phyloP scores from a whole-genome alignment of 1,284 basidiomycete genomes.

The Rhodotorula sp. region DNA sequence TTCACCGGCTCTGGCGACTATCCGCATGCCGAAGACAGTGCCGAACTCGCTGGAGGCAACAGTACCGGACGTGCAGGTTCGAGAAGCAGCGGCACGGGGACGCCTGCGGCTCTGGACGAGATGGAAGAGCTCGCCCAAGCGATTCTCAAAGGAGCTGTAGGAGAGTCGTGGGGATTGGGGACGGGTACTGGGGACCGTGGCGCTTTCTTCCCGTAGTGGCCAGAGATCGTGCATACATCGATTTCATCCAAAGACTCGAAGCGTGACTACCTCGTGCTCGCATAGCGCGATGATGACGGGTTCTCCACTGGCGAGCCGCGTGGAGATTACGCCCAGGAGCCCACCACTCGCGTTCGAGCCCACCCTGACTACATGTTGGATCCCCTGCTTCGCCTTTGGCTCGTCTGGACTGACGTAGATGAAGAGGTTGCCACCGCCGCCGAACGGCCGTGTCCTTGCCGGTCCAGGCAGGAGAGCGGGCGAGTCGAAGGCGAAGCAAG shows the following conservation, averaged over 20 bases:
- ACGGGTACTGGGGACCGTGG: background rate
- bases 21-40: background rate
- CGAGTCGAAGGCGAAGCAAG: conserved; percentile 71
- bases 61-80: background rate
- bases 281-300: conserved; percentile 67
- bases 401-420: conserved; percentile 65
- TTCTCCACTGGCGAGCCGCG: conserved; percentile 50
- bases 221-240: background rate
- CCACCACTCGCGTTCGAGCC: conserved; percentile 66
- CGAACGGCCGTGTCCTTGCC: conserved; percentile 57
- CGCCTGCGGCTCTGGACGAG: background rate
- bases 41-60: background rate
- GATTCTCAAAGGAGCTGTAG: background rate
- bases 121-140: background rate
- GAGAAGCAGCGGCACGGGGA: background rate
- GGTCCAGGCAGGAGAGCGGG: conserved; percentile 12
- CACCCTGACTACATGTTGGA: conserved; percentile 73
- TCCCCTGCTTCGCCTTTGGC: conserved; percentile 57
- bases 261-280: conserved; percentile 62
- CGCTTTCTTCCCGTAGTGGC: background rate
- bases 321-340: conserved; percentile 69
- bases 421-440: conserved; percentile 69
- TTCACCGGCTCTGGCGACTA: conserved; percentile 6
- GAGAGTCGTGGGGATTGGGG: background rate
- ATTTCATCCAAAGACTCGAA: background rate